Evolutionary conservation across 169 alveolate species (phyloP).

Genomic region (Plasmodium inui): DNA sequence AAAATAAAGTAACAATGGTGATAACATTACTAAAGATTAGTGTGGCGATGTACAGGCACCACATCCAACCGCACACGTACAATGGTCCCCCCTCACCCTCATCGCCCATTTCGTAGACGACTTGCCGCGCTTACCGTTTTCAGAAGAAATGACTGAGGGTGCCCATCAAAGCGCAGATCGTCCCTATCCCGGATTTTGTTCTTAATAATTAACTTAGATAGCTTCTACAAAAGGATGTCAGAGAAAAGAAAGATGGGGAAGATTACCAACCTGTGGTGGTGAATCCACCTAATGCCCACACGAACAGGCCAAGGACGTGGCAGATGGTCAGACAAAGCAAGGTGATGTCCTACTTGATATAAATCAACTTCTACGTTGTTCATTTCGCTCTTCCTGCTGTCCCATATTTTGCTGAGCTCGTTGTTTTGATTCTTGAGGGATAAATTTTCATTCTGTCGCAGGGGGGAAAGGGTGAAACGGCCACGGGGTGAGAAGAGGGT

Average conservation of each 20-base stretch:
- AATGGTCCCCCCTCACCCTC: too few species aligned
- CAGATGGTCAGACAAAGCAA: background rate
- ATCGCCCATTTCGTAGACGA: background rate
- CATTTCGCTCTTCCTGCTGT: constrained; percentile 31
- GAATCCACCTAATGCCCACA: background rate
- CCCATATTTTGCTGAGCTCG: constrained; percentile 10
- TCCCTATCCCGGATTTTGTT: constrained; percentile 38
- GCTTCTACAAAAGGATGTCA: background rate
- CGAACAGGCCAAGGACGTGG: background rate
- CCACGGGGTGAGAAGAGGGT: background rate
- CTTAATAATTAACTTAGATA: constrained; percentile 20
- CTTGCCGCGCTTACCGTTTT: constrained; percentile 12
- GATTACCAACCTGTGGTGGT: background rate
- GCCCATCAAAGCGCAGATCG: constrained; percentile 60
- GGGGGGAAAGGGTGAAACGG: background rate
- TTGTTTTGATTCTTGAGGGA: constrained; percentile 15
- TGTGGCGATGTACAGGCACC: background rate
- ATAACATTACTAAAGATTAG: background rate
- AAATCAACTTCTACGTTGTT: constrained; percentile 11
- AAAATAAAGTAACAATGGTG: background rate
- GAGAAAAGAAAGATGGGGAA: background rate
- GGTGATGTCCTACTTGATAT: background rate
- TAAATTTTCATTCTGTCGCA: constrained; percentile 31
- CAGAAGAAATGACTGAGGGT: constrained; percentile 35
- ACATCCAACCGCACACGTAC: background rate